phyloP scores from a whole-genome alignment of 1,139 yeast species.

The Candida tunisiensis region DNA sequence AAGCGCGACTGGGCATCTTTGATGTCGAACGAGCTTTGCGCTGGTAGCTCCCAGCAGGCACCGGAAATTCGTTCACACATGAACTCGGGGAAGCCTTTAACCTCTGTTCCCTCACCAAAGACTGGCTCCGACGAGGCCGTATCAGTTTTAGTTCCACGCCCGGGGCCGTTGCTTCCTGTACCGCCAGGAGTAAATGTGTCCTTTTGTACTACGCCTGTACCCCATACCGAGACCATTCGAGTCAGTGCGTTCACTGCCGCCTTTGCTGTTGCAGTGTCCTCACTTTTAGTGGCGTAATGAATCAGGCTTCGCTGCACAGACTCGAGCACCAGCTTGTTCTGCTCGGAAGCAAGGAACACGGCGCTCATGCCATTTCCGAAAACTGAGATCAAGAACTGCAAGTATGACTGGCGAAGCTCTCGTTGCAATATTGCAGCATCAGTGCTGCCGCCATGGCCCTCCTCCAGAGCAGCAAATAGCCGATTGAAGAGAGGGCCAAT shows the following conservation, averaged over 20 bases:
- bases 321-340: conserved; percentile 43
- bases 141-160: conserved; percentile 14
- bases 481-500: conserved; percentile 59
- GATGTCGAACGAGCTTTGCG: conserved; percentile 49
- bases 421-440: conserved; percentile 23
- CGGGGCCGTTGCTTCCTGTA: conserved; percentile 23
- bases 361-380: conserved; percentile 69
- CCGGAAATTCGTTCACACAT: conserved; percentile 55
- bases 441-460: conserved; percentile 23
- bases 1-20: conserved; percentile 68
- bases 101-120: conserved; percentile 35
- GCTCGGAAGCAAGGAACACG: conserved; percentile 50
- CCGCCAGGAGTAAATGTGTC: conserved; percentile 13
- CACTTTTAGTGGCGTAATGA: conserved; percentile 42
- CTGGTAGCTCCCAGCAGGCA: conserved; percentile 63
- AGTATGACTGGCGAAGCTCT: conserved; percentile 49
- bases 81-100: conserved; percentile 53
- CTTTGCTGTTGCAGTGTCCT: conserved; percentile 40
- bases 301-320: conserved; percentile 47
- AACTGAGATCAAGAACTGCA: conserved; percentile 51
- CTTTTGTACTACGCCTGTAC: conserved; percentile 50
- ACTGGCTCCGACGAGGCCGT: conserved; percentile 9
- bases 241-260: conserved; percentile 53
- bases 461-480: conserved; percentile 29
- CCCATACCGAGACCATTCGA: conserved; percentile 51